Conservation (phyloP, 495 filamentous ascomycete species). For the Neurospora hispaniola region DNA sequence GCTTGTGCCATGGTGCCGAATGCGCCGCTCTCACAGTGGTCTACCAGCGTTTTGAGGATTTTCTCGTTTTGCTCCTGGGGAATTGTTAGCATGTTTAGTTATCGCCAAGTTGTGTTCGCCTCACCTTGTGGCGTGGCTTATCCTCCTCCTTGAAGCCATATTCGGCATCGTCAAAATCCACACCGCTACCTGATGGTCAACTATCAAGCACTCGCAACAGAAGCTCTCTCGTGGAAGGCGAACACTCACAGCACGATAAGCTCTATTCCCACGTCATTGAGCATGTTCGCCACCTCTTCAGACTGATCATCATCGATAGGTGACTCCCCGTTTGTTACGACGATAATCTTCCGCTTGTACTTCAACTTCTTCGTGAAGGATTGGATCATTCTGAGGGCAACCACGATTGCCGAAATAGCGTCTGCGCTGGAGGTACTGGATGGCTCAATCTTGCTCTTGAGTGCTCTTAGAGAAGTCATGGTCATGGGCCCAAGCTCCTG, state of each 20-base stretch:
- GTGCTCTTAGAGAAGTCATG: constrained; percentile 53
- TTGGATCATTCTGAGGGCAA: constrained; percentile 81
- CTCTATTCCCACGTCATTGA: constrained; percentile 66
- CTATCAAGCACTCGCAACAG: not conserved
- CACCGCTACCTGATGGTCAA: constrained; percentile 45
- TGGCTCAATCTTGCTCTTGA: constrained; percentile 58
- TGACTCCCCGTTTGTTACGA: constrained; percentile 73
- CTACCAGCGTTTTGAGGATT: constrained; percentile 49
- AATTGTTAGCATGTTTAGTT: not conserved
- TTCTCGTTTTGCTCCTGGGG: constrained; percentile 48
- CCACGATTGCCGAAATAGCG: constrained; percentile 71
- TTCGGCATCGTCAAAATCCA: constrained; percentile 90
- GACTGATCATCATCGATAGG: constrained; percentile 56
- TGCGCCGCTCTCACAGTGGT: constrained; percentile 50
- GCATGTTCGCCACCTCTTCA: constrained; percentile 54
- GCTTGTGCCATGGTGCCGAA: constrained; percentile 82
- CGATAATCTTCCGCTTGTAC: constrained; percentile 68
- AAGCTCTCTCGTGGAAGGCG: not conserved
- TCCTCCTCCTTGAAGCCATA: constrained; percentile 90
- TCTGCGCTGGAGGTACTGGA: constrained; percentile 52
- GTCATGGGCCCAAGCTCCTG: constrained; percentile 61
- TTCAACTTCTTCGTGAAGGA: constrained; percentile 79
- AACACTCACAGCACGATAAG: constrained; percentile 63
- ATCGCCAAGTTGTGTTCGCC: not conserved
- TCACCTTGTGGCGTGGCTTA: constrained; percentile 60